Evolutionary conservation across 2,329 filamentous ascomycete species (phyloP).

Genomic region (Paramyrothecium sp.): DNA sequence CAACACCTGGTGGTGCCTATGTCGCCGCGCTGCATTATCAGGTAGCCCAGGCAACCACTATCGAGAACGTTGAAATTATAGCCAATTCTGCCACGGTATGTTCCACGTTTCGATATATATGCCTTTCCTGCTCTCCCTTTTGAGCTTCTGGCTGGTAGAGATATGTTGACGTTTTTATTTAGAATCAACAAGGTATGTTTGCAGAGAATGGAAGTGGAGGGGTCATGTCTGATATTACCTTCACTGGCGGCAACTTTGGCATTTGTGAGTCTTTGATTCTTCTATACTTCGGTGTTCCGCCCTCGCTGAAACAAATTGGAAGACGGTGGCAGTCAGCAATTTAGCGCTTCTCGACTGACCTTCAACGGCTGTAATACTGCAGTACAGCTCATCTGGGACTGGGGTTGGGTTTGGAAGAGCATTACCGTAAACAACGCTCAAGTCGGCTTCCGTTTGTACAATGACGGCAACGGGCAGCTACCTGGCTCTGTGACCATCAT

Average conservation of each 20-base stretch:
- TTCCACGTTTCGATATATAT: not conserved
- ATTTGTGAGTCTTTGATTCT: conserved; percentile 3
- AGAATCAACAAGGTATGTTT: conserved; percentile 15
- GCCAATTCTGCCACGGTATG: not conserved
- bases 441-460: conserved; percentile 7
- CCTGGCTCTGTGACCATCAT: not conserved
- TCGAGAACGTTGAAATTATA: conserved; percentile 46
- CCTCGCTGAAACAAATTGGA: too few relatives aligned
- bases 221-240: conserved; percentile 58
- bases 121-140: not conserved
- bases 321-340: conserved; percentile 58
- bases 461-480: not conserved
- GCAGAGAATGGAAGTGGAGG: conserved; percentile 34
- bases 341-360: conserved; percentile 63
- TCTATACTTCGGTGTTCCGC: too few relatives aligned
- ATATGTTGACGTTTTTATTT: too few relatives aligned
- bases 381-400: conserved; percentile 70
- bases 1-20: conserved; percentile 41
- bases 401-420: conserved; percentile 58
- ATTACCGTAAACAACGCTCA: conserved; percentile 9
- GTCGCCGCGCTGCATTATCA: conserved; percentile 58
- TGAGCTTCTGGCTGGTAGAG: too few relatives aligned
- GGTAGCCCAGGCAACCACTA: conserved; percentile 53
- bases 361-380: conserved; percentile 65
- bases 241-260: conserved; percentile 55